Evolutionary conservation across 2,329 filamentous ascomycete species (phyloP).

Genomic region (Mollisia scopiformis): DNA sequence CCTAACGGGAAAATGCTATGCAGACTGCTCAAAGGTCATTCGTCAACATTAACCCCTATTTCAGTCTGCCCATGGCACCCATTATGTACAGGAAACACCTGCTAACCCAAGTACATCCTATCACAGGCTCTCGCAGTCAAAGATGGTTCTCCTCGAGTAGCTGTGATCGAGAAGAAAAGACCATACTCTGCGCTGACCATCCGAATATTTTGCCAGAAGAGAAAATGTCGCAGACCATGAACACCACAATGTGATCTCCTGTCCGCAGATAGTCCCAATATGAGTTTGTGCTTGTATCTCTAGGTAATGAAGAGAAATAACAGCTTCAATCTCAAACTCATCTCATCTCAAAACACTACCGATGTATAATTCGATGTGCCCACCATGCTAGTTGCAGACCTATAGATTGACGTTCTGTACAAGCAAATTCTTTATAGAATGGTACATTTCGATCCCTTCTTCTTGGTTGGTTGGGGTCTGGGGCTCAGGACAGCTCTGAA

Average conservation of each 20-base stretch:
- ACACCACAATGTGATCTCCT: neutral
- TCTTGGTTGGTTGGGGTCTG: conserved; percentile 57
- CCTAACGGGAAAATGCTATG: conserved; percentile 16
- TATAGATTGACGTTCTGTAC: neutral
- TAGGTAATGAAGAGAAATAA: conserved; percentile 21
- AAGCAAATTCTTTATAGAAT: conserved; percentile 55
- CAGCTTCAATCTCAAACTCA: conserved; percentile 8
- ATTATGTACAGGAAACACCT: conserved; percentile 18
- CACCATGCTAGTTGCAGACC: conserved; percentile 2
- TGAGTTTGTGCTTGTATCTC: too few species aligned
- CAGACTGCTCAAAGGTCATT: conserved; percentile 10
- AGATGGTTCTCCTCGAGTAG: neutral
- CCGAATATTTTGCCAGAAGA: conserved; percentile 13
- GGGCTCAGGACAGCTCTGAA: conserved; percentile 73
- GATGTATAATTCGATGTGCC: conserved; percentile 19
- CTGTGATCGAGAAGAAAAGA: neutral
- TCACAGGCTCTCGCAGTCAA: neutral
- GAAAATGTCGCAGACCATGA: conserved; percentile 10
- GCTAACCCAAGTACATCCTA: neutral
- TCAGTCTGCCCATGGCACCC: conserved; percentile 2
- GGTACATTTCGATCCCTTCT: conserved; percentile 69
- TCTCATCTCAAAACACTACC: conserved; percentile 11
- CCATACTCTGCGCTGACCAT: conserved; percentile 2
- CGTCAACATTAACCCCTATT: conserved; percentile 7
- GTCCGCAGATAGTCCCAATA: neutral